Evolutionary conservation across 179 eudicot genomes (phyloP).

Genomic region (Kewa caespitosa): DNA sequence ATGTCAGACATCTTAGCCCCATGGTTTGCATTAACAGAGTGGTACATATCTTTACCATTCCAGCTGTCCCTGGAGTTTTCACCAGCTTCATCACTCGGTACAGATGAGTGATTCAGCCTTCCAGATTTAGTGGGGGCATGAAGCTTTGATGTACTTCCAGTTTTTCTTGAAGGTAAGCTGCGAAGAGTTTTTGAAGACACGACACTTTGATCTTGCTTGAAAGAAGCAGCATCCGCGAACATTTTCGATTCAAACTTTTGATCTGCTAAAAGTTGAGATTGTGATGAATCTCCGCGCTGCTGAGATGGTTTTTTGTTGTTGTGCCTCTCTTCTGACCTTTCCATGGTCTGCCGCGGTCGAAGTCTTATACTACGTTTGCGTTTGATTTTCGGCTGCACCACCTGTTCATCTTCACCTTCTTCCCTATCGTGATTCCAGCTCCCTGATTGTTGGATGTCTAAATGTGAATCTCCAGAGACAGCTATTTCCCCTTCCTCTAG

Average conservation of each 20-base stretch:
- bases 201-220: constrained; percentile 55
- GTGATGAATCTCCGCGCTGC: constrained; percentile 58
- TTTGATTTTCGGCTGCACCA: constrained; percentile 86
- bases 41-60: constrained; percentile 49
- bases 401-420: constrained; percentile 91
- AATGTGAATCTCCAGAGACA: constrained; percentile 75
- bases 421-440: constrained; percentile 92
- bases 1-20: constrained; percentile 68
- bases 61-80: constrained; percentile 52
- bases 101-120: constrained; percentile 40
- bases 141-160: constrained; percentile 49
- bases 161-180: constrained; percentile 52
- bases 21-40: constrained; percentile 40
- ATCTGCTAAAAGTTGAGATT: constrained; percentile 50
- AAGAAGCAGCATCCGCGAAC: constrained; percentile 39
- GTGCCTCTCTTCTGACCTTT: constrained; percentile 63
- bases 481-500: constrained; percentile 96
- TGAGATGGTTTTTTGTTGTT: constrained; percentile 48
- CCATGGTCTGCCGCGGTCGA: constrained; percentile 58
- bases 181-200: constrained; percentile 51
- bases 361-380: constrained; percentile 80
- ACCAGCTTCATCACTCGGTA: constrained; percentile 47
- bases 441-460: constrained; percentile 84
- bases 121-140: constrained; percentile 50
- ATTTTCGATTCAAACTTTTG: constrained; percentile 49